Evolutionary conservation across 2,329 filamentous ascomycete species (phyloP).

Genomic region (Aspergillus calidoustus): DNA sequence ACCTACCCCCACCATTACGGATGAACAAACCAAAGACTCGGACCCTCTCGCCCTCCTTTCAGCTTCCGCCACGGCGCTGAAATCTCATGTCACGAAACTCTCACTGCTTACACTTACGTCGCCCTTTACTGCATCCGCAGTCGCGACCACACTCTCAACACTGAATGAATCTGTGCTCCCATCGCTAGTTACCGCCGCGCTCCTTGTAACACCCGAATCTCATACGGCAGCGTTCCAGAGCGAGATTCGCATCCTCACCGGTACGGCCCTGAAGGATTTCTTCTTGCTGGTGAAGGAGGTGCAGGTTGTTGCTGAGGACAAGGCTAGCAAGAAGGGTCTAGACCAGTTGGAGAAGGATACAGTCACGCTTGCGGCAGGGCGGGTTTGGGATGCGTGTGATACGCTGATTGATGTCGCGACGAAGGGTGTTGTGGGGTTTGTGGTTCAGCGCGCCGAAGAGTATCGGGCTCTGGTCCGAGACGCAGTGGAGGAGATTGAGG

Average conservation of each 20-base stretch:
- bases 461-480: slow-evolving; percentile 78
- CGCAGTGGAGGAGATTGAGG: slow-evolving; percentile 81
- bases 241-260: slow-evolving; percentile 66
- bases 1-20: not conserved
- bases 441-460: slow-evolving; percentile 73
- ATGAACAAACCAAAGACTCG: not conserved
- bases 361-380: slow-evolving; percentile 71
- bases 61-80: slow-evolving; percentile 73
- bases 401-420: slow-evolving; percentile 66
- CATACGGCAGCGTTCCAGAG: slow-evolving; percentile 68
- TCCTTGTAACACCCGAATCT: slow-evolving; percentile 64
- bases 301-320: slow-evolving; percentile 48
- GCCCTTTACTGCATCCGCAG: slow-evolving; percentile 80
- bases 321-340: slow-evolving; percentile 30
- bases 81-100: slow-evolving; percentile 83
- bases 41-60: slow-evolving; percentile 68
- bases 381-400: slow-evolving; percentile 86
- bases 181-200: slow-evolving; percentile 71
- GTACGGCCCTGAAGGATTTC: slow-evolving; percentile 67
- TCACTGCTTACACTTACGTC: slow-evolving; percentile 84
- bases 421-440: slow-evolving; percentile 70
- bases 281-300: slow-evolving; percentile 64
- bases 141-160: slow-evolving; percentile 71
- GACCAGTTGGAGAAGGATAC: slow-evolving; percentile 47
- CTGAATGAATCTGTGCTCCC: slow-evolving; percentile 76